A percentile compares a stretch with the other conserved stretches of the same genome.
phyloP scores from a whole-genome alignment of 2,329 filamentous ascomycete species.

The Claviceps cyperi region DNA sequence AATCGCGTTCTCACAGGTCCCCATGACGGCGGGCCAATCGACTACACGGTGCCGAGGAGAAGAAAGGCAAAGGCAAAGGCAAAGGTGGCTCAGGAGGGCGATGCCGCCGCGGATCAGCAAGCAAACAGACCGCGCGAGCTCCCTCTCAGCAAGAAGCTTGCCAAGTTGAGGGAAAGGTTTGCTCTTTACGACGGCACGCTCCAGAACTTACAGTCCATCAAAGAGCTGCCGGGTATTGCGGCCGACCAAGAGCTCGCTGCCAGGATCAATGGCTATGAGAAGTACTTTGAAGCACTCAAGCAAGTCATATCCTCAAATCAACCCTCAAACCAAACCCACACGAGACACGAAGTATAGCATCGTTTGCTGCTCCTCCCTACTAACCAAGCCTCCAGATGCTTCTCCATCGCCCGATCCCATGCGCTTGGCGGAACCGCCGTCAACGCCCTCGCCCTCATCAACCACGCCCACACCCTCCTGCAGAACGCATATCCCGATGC shows the following conservation, averaged over 20 bases:
- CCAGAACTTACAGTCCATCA: conserved; percentile 81
- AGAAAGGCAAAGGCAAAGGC: conserved; percentile 27
- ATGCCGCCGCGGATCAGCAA: conserved; percentile 19
- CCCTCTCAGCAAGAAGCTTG: conserved; percentile 59
- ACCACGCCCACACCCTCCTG: conserved; percentile 52
- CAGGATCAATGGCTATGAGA: conserved; percentile 63
- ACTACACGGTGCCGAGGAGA: conserved; percentile 35
- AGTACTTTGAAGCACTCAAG: conserved; percentile 84
- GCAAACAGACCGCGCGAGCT: conserved; percentile 40
- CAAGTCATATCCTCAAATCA: conserved; percentile 26
- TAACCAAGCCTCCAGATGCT: conserved; percentile 31
- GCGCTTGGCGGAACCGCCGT: conserved; percentile 54
- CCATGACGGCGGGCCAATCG: conserved; percentile 56
- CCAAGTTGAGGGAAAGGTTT: conserved; percentile 69
- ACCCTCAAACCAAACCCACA: background rate
- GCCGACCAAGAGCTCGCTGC: conserved; percentile 62
- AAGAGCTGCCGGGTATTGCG: conserved; percentile 78
- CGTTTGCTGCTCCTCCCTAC: background rate
- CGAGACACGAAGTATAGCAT: background rate
- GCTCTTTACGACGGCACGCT: conserved; percentile 85
- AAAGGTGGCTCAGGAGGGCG: conserved; percentile 14
- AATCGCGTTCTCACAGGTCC: conserved; percentile 80
- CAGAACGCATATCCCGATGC: conserved; percentile 33
- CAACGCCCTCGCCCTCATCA: conserved; percentile 75
- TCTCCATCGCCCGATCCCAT: conserved; percentile 78